Evolutionary conservation across 495 filamentous ascomycete species (phyloP), one percentile per base, ranked within the genome.

Genomic region (Penicillium flavigenum): DNA sequence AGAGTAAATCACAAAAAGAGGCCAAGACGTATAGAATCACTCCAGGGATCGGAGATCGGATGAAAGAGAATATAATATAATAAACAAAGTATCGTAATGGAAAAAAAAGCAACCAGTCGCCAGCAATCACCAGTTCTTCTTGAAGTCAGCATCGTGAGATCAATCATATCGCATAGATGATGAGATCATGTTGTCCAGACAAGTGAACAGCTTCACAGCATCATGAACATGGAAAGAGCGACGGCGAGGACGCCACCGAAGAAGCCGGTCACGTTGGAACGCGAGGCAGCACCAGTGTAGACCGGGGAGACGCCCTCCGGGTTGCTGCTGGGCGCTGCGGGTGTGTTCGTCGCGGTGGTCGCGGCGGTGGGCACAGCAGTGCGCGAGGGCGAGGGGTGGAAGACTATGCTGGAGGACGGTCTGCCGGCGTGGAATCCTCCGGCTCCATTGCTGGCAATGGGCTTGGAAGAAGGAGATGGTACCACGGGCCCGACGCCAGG

Each of bases 261-360:
- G 14, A 47, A 20, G 9, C 32, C 41, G 12, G 34, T 44, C 0
- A 61, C 22, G 27, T 19, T 29, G 5, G 47, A 42, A 17, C 54
- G 51, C 16, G 68, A 57, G 14, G 63, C 70, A 2, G 60, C 67
- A 14, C 67, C 68, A 0, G 63, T 72, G 52, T 63, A 71, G 2
- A 67, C 49, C 1, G 70, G 65, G 24, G 63, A 52, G 22, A 54
- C 60, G 43, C 58, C 59, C 24, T 61, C 64, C 14, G 48, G 52
- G 26, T 38, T 51, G 56, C 39, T 45, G 54, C 54, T 72, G 27
- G 67, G 69, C 8, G 34, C 50, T 14, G 43, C 54, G 4, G 58
- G 38, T 9, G 31, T 54, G 29, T 45, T 51, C 26, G 59, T 57
- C 3, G 42, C 56, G 26, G 60, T 63, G 10, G 34, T 32, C n/a